Percentiles rank a stretch among this genome's conserved stretches.
phyloP scores from a whole-genome alignment of 139 green algal species.

The Picochlorum sp. region DNA sequence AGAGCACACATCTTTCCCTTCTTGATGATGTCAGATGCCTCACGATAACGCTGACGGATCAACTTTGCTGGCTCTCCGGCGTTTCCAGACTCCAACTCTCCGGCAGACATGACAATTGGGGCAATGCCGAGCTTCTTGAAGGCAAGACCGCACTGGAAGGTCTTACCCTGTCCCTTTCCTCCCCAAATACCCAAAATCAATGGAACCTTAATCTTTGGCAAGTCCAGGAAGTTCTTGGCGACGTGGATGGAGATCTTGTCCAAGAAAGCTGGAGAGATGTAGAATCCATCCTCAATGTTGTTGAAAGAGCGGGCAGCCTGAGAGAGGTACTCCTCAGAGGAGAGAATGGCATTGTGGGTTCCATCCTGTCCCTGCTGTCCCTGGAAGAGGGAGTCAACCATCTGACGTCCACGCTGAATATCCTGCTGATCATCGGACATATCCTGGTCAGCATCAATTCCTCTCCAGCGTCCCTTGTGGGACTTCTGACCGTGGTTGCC shows the following conservation, averaged over 20 bases:
- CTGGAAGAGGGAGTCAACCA: conserved; percentile 95
- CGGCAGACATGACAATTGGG: conserved; percentile 96
- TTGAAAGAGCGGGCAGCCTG: conserved; percentile 55
- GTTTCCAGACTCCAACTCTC: conserved; percentile 98
- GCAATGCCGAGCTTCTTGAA: conserved; percentile 97
- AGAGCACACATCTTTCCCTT: conserved; percentile 98
- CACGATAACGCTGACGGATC: conserved; percentile 92
- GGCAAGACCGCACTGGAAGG: conserved; percentile 92
- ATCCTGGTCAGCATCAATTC: conserved; percentile 79
- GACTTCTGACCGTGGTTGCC: conserved; percentile 16
- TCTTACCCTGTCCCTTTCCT: conserved; percentile 98
- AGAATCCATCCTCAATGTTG: conserved; percentile 94
- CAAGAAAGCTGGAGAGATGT: conserved; percentile 96
- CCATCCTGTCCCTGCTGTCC: conserved; percentile 54
- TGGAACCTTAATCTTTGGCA: conserved; percentile 85
- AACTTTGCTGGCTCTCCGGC: conserved; percentile 98
- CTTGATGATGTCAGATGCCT: conserved; percentile 97
- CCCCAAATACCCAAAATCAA: conserved; percentile 98
- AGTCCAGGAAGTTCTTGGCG: conserved; percentile 95
- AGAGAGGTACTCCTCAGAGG: conserved; percentile 81
- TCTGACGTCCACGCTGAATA: conserved; percentile 82
- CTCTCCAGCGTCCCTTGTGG: conserved; percentile 67
- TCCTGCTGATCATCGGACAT: conserved; percentile 95
- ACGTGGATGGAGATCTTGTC: conserved; percentile 95
- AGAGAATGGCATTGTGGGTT: conserved; percentile 87